Base-by-base conservation (phyloP, 371 early-diverging fungal species). In the Haplosporangium sp. region DNA sequence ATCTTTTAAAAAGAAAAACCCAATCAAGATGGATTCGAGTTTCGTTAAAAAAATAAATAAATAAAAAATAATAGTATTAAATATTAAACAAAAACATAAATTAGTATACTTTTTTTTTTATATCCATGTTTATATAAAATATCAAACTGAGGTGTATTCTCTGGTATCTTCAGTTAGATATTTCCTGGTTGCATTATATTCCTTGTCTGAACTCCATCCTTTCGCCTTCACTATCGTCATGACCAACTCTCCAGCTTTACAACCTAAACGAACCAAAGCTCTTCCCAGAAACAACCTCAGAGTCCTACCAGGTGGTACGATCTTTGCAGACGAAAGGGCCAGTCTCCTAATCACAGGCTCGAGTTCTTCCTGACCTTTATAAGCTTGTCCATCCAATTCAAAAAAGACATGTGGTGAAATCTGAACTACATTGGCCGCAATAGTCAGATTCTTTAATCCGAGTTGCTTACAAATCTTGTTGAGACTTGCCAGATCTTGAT, bases 211-310 rank as follows among this genome's bases (percentile, higher is more conserved):
- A 56, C 81, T 81, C 81, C 81, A 81, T 4, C 81, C 81, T 19
- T 81, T 75, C 0, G 81, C 81, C 59, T 81, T 81, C 35, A 81
- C 72, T 13, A 81, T 74, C n/a, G 75, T 81, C 75, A 81, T 71
- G 34, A 71, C 74, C 59, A 81, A 19, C 38, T 71, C 75, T 2
- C 75, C 75, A 0, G 72, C 45, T 57, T 66, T 74, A 62, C 81
- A 81, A 0, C 81, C 81, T 1, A 81, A n/a, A 10, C 68, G 63
- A 27, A 75, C 81, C 42, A 81, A 65, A 2, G 75, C 61, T 47
- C 81, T 58, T 0, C 72, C 69, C 60, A 81, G 11, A 8, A 81
- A 74, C 55, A 81, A 20, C 0, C 81, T 64, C 59, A 81, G 45
- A 3, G 81, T 75, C 11, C 75, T 52, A 11, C 81, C 81, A 0